These are phyloP conservation scores for Chlamydomonas schloesseri DNA, from an alignment of 139 green algal genomes.

Conservation along the genomic window DNA sequence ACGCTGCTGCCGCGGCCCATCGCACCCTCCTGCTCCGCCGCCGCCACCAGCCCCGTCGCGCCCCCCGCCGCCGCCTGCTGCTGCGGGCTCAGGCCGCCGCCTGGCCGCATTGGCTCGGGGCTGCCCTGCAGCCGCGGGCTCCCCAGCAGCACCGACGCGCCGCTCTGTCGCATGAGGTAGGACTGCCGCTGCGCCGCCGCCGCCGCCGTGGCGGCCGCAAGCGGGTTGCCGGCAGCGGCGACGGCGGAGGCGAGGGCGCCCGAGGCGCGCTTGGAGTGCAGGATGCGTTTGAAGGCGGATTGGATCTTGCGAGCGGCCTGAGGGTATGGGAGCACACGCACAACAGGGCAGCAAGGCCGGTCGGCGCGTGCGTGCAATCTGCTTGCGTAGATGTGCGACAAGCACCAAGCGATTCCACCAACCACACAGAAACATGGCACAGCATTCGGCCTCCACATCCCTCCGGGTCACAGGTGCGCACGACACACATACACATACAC, in stretches of 20 bases:
- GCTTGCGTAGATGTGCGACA: too few relatives aligned
- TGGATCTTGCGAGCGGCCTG: conserved; percentile 44
- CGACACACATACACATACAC: too few relatives aligned
- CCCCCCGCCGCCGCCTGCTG: not conserved
- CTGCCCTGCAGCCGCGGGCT: conserved; percentile 15
- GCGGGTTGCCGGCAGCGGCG: not conserved
- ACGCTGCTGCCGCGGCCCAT: not conserved
- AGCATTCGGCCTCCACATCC: too few relatives aligned
- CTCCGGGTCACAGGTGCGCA: too few relatives aligned
- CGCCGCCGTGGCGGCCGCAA: not conserved
- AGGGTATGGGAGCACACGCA: not conserved
- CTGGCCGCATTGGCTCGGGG: not conserved
- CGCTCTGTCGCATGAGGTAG: not conserved
- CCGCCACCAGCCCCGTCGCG: not conserved
- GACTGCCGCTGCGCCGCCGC: not conserved
- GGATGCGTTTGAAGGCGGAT: conserved; percentile 19
- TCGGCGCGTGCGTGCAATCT: too few relatives aligned
- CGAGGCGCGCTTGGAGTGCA: not conserved
- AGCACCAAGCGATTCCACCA: too few relatives aligned
- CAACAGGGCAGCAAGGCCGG: too few relatives aligned
- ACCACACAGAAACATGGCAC: too few relatives aligned
- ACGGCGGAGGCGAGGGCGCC: not conserved
- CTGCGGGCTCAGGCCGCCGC: not conserved
- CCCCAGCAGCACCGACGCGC: conserved; percentile 41
- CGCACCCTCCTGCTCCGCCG: not conserved